Base-by-base conservation (phyloP, 164 flowering plant species). In the Magnolia kwangsiensis region DNA sequence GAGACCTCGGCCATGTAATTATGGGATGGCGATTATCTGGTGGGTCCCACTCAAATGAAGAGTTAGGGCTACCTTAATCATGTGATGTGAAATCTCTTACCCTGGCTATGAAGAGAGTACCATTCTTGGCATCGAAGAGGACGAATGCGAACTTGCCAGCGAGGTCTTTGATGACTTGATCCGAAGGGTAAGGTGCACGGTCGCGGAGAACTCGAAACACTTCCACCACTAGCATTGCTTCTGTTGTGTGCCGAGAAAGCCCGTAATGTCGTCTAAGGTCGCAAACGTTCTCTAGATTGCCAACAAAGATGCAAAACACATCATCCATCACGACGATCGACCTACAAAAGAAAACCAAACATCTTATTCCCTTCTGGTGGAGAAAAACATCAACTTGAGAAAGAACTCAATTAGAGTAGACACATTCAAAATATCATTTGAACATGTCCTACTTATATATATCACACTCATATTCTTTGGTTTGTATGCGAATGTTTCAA, bases 161-260 rank as follows among this genome's bases (percentile, higher is more conserved):
- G 20, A 89, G 81, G 63, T 85, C 88, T 69, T 71, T 86, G 19
- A 89, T 73, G 71, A 88, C 91, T 77, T 89, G 90, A 75, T 90
- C 91, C 31, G 88, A 71, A n/a, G 91, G 93, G 73, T 86, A 88
- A 0, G 90, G 90, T 20, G 84, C 92, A 14, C 91, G 77, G 55
- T 90, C 91, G 20, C 87, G 81, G n/a, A 88, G 27, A 67, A 78
- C 83, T 51, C 77, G 86, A 19, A 86, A 90, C 21, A 90, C 89
- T 75, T 88, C 90, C 10, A 90, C 66, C 21, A 87, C 78, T 14
- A 88, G 75, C 84, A 83, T 81, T 69, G 85, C 85, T 24, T 90
- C 91, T 7, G 69, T 84, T 20, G 88, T 84, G 50, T 75, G 78
- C 68, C 83, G 85, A 18, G 84, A 71, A 19, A 89, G 84, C 21